Base-by-base conservation (phyloP, 2,329 filamentous ascomycete species). In the Alternaria longipes region DNA sequence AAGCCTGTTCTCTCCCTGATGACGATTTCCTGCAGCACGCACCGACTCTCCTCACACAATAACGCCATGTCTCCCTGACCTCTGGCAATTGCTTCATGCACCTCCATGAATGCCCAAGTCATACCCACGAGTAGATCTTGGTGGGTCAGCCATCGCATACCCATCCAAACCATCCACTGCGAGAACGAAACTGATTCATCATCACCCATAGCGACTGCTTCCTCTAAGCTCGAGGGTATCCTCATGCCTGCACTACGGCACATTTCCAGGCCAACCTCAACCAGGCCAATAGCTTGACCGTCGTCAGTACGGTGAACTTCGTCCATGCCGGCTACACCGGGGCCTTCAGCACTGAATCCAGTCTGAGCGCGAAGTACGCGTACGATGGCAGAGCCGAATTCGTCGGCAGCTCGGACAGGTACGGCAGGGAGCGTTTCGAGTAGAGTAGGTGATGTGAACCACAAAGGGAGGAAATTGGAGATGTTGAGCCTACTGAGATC, bases 271-370 rank as follows among this genome's bases (percentile, higher is more conserved):
- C 78, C 78, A 8, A 80, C 62, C 26, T 76, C 75, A 8, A 75
- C 63, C 45, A 80, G 70, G n/a, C 78, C 76, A 26, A 70, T 18
- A 16, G 66, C 62, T 9, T 63, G 50, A 18, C 68, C 67, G 30
- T 54, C 64, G 56, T 63, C 69, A 38, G 54, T 69, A 34, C 62
- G 74, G 61, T 54, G 69, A 11, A 79, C 72, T 63, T 81, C 80
- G 45, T 79, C 76, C 77, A 81, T 81, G n/a, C 79, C 80, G 2
- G 75, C 75, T 3, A 80, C 78, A 4, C 74, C 70, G 18, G 69
- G 62, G 1, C 72, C 70, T 59, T 80, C 78, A n/a, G 69, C 63
- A 8, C 63, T 68, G 45, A 83, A 82, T 5, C 80, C 80, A 45
- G 71, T 71, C 56, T 83, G 77, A 11, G 79, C 75, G 9, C 81